Evolutionary conservation across 2,329 filamentous ascomycete genomes (phyloP).

Genomic region (Alternaria angustiovoidea): DNA sequence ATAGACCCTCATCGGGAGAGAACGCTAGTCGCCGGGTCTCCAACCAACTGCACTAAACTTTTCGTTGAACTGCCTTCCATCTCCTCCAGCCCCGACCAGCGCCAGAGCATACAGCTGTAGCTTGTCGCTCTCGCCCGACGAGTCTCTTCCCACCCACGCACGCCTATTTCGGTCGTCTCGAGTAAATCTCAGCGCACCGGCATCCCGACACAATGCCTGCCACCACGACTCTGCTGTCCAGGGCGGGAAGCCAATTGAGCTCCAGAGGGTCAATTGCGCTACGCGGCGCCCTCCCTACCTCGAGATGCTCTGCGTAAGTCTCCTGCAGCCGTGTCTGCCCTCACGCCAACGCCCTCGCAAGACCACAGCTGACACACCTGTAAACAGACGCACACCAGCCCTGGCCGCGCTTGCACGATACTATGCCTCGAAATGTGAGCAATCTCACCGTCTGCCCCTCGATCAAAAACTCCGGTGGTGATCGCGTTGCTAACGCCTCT

Average conservation of each 20-base stretch:
- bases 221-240: conserved; percentile 54
- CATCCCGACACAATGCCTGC: conserved; percentile 63
- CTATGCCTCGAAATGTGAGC: conserved; percentile 74
- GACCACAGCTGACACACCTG: conserved; percentile 40
- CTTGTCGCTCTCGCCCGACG: conserved; percentile 6
- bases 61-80: conserved; percentile 42
- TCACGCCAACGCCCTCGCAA: not conserved
- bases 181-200: conserved; percentile 35
- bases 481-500: conserved; percentile 42
- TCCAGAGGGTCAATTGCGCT: conserved; percentile 52
- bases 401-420: conserved; percentile 69
- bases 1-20: conserved; percentile 15
- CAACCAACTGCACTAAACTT: conserved; percentile 35
- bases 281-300: conserved; percentile 56
- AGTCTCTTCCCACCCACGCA: not conserved
- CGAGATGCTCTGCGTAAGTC: conserved; percentile 41
- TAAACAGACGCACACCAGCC: conserved; percentile 57
- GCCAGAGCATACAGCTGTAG: conserved; percentile 31
- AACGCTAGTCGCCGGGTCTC: conserved; percentile 26
- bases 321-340: conserved; percentile 39
- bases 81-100: conserved; percentile 27
- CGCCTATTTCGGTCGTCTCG: conserved; percentile 12
- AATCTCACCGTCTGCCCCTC: not conserved
- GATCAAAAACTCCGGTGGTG: not conserved
- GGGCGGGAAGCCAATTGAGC: conserved; percentile 56